A percentile compares a stretch with the other conserved stretches of the same genome.
Conservation (phyloP, 2,329 filamentous ascomycete species). For the Chaetomium olivaceum region DNA sequence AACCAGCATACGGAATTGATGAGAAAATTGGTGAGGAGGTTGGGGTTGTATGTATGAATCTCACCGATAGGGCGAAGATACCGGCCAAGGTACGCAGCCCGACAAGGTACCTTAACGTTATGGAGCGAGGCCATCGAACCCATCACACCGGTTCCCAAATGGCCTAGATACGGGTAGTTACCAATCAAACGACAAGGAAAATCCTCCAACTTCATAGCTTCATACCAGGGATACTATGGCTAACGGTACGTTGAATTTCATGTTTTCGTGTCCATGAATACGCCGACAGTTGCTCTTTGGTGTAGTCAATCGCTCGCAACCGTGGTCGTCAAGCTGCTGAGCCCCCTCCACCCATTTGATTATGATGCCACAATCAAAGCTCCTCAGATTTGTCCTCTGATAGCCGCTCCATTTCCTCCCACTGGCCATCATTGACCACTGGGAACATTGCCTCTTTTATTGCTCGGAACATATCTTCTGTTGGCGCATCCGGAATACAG, state of each 20-base stretch:
- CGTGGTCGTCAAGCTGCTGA: neutral
- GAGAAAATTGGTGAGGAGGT: neutral
- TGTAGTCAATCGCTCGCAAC: neutral
- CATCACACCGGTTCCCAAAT: no score
- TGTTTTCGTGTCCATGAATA: neutral
- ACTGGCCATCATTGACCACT: neutral
- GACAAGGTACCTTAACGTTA: no score
- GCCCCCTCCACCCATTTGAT: neutral
- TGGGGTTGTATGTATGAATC: neutral
- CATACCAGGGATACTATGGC: no score
- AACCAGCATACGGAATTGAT: neutral
- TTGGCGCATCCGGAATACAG: neutral
- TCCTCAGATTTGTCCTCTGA: neutral
- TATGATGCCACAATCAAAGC: neutral
- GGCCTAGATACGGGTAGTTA: no score
- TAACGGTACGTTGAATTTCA: neutral
- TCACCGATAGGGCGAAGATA: neutral
- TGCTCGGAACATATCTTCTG: neutral
- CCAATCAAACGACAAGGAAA: no score
- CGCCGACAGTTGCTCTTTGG: neutral
- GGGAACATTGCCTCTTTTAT: neutral
- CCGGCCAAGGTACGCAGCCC: no score
- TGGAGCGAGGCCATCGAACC: no score
- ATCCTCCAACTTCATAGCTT: no score
- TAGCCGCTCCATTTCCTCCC: no score